These are phyloP conservation scores for Russula sp. DNA, from an alignment of 768 basidiomycete genomes.

Conservation along the genomic window DNA sequence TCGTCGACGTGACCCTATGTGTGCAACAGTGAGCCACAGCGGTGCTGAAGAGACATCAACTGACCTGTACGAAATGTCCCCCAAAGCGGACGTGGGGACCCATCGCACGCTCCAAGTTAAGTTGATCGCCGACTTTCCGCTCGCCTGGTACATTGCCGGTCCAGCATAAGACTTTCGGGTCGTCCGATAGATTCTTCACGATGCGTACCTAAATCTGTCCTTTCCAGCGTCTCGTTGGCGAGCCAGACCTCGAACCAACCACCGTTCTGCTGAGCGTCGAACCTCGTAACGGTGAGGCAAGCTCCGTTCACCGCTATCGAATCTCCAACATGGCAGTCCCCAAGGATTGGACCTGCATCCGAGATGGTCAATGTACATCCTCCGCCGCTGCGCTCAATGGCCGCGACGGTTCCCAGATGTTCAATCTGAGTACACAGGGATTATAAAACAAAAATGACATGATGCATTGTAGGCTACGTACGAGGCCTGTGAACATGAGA, in stretches of 20 bases:
- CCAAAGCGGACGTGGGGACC: constrained; percentile 86
- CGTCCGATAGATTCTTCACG: background rate
- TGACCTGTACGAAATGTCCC: constrained; percentile 95
- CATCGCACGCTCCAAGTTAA: constrained; percentile 96
- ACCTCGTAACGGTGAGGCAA: constrained; percentile 89
- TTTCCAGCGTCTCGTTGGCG: constrained; percentile 88
- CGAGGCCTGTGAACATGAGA: constrained; percentile 76
- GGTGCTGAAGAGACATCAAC: constrained; percentile 14
- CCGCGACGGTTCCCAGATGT: constrained; percentile 71
- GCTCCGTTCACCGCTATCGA: constrained; percentile 79
- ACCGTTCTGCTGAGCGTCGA: constrained; percentile 51
- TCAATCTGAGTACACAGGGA: constrained; percentile 60
- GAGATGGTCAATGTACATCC: constrained; percentile 82
- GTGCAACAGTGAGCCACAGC: background rate
- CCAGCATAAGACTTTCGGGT: background rate
- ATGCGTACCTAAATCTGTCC: constrained; percentile 80
- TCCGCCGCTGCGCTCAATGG: constrained; percentile 55
- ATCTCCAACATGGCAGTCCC: constrained; percentile 89
- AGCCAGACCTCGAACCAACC: constrained; percentile 93
- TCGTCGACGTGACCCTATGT: constrained; percentile 87
- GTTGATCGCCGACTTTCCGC: constrained; percentile 65
- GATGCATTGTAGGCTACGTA: constrained; percentile 32
- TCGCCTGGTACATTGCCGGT: constrained; percentile 47
- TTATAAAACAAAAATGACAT: constrained; percentile 1
- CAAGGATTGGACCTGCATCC: constrained; percentile 65